Evolutionary conservation across 805 yeast genomes (phyloP), one percentile per base, ranked within the genome.

Genomic region (Ogataea saltuana): DNA sequence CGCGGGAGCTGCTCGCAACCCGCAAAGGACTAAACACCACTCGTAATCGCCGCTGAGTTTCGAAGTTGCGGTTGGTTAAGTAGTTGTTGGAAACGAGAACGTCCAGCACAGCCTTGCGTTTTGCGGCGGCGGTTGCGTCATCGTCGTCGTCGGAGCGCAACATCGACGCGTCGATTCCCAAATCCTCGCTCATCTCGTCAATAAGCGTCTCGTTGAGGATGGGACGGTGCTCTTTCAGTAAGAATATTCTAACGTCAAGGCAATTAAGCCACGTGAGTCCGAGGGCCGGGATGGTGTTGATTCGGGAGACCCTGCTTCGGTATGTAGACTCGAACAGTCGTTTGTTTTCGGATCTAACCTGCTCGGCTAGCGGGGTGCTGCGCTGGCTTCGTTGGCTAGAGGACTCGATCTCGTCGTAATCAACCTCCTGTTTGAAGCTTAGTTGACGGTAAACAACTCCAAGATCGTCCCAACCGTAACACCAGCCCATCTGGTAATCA

Each of bases 401-500:
- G 15, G 35, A 12, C 22, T 53, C 53, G 37, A 47, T 49, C 36
- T 48, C 47, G 31, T 55, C 56, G 25, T 48, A 49, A 11, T 52
- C 54, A 8, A 42, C 41, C 29, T 49, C 42, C 20, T 53, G 50
- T 15, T 48, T 41, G 19, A 52, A 41, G 29, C 51, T 38, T 29
- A 61, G 42, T 33, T 63, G 68, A 6, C 68, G 42, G 41, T 60
- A 63, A 6, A 63, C 49, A 2, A 57, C 45, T 1, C 60, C 68
- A 21, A 60, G 51, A 19, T 56, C 67, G 48, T 78, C 81, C 95
- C 95, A 88, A 1, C 96, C 96, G 16, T 80, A 73, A 33, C 79
- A 66, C 75, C 84, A 80, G 6, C 90, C 86, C 15, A 81, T 54
- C 56, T 88, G 96, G 55, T 80, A 78, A 43, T 83, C 85, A 38